phyloP scores from a whole-genome alignment of 108 stramenopile genomes.

The Pelagomonas calceolata region DNA sequence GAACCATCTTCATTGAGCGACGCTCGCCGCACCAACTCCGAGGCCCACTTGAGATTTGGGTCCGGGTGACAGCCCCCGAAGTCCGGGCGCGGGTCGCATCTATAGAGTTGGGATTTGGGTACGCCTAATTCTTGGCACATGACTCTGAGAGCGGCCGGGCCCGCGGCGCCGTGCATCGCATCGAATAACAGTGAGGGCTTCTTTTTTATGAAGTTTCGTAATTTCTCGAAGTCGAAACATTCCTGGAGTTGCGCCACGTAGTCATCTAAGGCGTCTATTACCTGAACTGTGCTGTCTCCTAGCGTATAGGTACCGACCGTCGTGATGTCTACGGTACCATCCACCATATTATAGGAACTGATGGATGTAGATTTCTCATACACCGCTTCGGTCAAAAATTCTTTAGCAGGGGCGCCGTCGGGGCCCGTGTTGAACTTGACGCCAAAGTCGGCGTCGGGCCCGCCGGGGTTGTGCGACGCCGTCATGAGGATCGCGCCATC shows the following conservation, averaged over 20 bases:
- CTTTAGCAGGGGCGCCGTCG: constrained; percentile 91
- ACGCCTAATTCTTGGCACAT: constrained; percentile 85
- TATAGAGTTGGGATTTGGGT: constrained; percentile 43
- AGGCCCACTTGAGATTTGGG: constrained; percentile 94
- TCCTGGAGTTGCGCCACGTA: constrained; percentile 69
- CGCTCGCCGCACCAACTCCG: constrained; percentile 80
- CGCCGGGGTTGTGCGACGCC: constrained; percentile 97
- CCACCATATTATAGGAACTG: constrained; percentile 14
- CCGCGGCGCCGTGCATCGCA: constrained; percentile 98
- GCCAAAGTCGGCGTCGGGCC: constrained; percentile 94
- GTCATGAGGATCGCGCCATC: constrained; percentile 87
- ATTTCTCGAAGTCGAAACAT: constrained; percentile 86
- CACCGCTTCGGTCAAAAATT: constrained; percentile 85
- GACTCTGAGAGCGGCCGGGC: constrained; percentile 79
- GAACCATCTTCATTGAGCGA: constrained; percentile 67
- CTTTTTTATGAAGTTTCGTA: constrained; percentile 54
- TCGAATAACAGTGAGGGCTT: constrained; percentile 85
- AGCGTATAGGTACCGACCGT: constrained; percentile 23
- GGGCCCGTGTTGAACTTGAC: constrained; percentile 89
- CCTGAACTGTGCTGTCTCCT: constrained; percentile 27
- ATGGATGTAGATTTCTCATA: constrained; percentile 21
- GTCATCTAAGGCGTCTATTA: constrained; percentile 67
- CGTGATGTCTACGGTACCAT: constrained; percentile 31
- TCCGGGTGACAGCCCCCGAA: constrained; percentile 96
- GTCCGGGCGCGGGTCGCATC: constrained; percentile 81